These are phyloP conservation scores for Osmanthus fragrans DNA, from an alignment of 257 asterid species.

Conservation along the genomic window DNA sequence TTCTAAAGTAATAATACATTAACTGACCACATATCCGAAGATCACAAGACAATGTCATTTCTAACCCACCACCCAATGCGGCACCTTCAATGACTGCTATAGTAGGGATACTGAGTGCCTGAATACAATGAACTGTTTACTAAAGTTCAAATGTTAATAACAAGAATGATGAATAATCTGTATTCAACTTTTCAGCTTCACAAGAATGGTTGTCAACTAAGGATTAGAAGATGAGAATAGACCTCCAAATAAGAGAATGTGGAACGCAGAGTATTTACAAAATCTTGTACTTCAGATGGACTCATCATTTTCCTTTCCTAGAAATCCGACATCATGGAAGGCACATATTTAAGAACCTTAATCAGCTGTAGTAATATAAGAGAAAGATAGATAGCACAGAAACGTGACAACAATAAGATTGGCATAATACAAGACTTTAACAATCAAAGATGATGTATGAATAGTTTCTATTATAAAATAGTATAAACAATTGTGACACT, in stretches of 20 bases:
- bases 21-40: conserved; percentile 82
- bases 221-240: conserved; percentile 21
- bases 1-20: conserved; percentile 6
- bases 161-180: background rate
- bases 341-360: conserved; percentile 12
- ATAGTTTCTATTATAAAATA: too few species aligned
- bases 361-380: background rate
- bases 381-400: background rate
- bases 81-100: conserved; percentile 92
- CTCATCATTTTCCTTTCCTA: conserved; percentile 86
- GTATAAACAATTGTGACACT: background rate
- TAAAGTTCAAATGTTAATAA: conserved; percentile 17
- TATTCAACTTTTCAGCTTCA: background rate
- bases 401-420: background rate
- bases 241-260: conserved; percentile 86
- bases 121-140: conserved; percentile 23
- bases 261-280: conserved; percentile 68
- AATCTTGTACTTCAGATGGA: conserved; percentile 61
- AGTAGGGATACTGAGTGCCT: conserved; percentile 80
- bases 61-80: conserved; percentile 95
- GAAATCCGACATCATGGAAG: conserved; percentile 17
- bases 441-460: background rate
- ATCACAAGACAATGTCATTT: conserved; percentile 96
- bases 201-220: conserved; percentile 3
- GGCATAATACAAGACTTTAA: background rate